A percentile compares a stretch with the other conserved stretches of the same genome.
Evolutionary conservation across 2,329 filamentous ascomycete genomes (phyloP).

Genomic region (Diaporthe citri): DNA sequence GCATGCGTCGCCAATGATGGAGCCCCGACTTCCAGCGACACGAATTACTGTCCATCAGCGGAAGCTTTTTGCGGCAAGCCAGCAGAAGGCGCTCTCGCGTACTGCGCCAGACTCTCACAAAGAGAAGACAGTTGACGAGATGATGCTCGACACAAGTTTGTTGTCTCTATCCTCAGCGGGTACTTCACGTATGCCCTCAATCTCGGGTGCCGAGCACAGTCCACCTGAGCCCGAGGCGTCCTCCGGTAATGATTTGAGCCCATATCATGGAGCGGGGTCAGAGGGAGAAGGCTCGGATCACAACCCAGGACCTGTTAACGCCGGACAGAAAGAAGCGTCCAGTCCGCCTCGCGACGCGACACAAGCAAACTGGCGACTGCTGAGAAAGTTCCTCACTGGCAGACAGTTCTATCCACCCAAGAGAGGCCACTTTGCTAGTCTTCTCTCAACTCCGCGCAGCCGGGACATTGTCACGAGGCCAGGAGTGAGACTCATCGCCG

Average conservation of each 20-base stretch:
- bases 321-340: not conserved
- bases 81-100: not conserved
- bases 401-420: not conserved
- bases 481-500: not conserved
- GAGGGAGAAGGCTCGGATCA: not conserved
- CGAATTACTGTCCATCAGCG: not conserved
- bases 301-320: fast-evolving
- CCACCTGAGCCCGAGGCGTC: too few species aligned
- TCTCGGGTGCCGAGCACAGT: not conserved
- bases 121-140: constrained; percentile 21
- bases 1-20: not conserved
- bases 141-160: not conserved
- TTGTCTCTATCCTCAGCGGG: not conserved
- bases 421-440: not conserved
- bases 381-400: not conserved
- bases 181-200: too few species aligned
- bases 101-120: not conserved
- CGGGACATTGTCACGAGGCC: not conserved
- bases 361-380: constrained; percentile 11
- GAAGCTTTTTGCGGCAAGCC: not conserved
- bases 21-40: not conserved
- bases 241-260: not conserved
- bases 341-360: not conserved
- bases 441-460: not conserved
- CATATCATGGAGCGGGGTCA: too few species aligned